Conservation (phyloP, 2,329 filamentous ascomycete genomes). For the Pochonia chlamydosporia region DNA sequence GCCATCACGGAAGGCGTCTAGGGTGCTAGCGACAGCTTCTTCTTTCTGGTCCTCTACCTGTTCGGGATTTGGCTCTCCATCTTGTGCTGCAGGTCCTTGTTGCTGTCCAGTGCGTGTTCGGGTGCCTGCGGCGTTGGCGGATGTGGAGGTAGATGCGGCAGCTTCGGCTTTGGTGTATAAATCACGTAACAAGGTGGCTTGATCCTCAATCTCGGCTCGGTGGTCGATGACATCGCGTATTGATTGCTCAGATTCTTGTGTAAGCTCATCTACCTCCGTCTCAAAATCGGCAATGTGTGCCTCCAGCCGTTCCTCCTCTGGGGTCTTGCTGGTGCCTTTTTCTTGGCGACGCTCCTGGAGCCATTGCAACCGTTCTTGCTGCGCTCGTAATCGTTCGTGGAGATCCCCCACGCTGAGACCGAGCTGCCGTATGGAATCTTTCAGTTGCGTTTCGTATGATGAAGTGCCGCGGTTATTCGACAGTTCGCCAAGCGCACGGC, state of each 20-base stretch:
- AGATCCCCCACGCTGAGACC: conserved; percentile 40
- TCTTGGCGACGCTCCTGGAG: conserved; percentile 29
- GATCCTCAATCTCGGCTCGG: conserved; percentile 44
- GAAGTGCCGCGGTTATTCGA: conserved; percentile 33
- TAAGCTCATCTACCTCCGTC: conserved; percentile 34
- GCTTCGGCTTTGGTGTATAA: conserved; percentile 25
- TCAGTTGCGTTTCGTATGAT: conserved; percentile 41
- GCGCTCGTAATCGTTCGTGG: conserved; percentile 39
- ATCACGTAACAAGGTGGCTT: conserved; percentile 31
- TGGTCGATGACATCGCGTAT: conserved; percentile 45
- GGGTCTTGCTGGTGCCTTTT: conserved; percentile 27
- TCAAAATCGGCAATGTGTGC: conserved; percentile 33
- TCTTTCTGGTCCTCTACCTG: conserved; percentile 19
- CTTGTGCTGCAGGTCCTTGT: conserved; percentile 9
- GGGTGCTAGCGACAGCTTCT: conserved; percentile 17
- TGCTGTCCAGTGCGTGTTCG: conserved; percentile 10
- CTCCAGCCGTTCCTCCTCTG: conserved; percentile 32
- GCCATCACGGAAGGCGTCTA: conserved; percentile 29
- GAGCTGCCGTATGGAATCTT: conserved; percentile 36
- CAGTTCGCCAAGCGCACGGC: conserved; percentile 36
- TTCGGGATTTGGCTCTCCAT: conserved; percentile 13
- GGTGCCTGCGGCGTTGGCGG: conserved; percentile 10
- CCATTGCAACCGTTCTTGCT: conserved; percentile 26
- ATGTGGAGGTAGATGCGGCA: conserved; percentile 2
- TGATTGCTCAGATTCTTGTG: conserved; percentile 38